These are phyloP conservation scores for Venustampulla echinocandica DNA, from an alignment of 495 filamentous ascomycete species.

Conservation along the genomic window DNA sequence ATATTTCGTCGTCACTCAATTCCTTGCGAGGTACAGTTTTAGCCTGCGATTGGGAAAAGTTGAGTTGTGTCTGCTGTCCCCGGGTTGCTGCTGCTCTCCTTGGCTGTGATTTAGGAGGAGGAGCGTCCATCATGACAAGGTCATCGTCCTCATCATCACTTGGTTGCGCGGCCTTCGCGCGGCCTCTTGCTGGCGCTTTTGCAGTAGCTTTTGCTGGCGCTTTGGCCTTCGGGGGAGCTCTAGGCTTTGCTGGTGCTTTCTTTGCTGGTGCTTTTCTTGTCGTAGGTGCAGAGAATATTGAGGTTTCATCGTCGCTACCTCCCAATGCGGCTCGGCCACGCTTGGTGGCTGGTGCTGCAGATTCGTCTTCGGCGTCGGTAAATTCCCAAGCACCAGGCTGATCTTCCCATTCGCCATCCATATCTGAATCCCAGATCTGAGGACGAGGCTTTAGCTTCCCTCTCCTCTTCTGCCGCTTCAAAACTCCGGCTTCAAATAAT, in stretches of 20 bases:
- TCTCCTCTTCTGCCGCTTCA: conserved; percentile 47
- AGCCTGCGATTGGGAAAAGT: conserved; percentile 53
- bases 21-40: conserved; percentile 36
- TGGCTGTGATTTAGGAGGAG: conserved; percentile 31
- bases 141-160: conserved; percentile 35
- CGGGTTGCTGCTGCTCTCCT: conserved; percentile 35
- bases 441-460: conserved; percentile 65
- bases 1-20: conserved; percentile 70
- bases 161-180: conserved; percentile 27
- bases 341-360: conserved; percentile 26
- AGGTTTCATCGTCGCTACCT: conserved; percentile 34
- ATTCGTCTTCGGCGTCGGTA: conserved; percentile 39
- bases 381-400: conserved; percentile 58
- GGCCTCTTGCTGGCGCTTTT: conserved; percentile 22
- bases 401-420: conserved; percentile 79
- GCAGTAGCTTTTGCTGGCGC: conserved; percentile 34
- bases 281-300: conserved; percentile 26
- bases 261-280: conserved; percentile 34
- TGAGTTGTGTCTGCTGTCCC: conserved; percentile 58
- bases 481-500: conserved; percentile 57
- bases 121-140: conserved; percentile 39
- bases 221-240: conserved; percentile 27
- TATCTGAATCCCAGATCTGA: conserved; percentile 74
- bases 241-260: conserved; percentile 41
- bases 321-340: conserved; percentile 22